These are phyloP conservation scores for Colletotrichum destructivum DNA, from an alignment of 2,329 filamentous ascomycete species.

Conservation along the genomic window DNA sequence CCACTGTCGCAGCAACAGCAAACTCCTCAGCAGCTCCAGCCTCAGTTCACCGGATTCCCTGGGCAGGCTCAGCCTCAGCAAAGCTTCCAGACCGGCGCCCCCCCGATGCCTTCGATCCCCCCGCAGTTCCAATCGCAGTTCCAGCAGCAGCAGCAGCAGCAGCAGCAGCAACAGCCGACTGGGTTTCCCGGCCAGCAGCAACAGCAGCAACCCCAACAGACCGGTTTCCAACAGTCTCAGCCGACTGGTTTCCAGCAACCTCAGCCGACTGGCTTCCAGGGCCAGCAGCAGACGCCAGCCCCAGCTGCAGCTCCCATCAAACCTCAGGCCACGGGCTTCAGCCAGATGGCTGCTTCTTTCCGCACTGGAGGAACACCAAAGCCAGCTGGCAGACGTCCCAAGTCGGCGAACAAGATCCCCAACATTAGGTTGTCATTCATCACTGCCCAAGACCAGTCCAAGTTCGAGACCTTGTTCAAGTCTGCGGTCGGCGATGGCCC, in stretches of 20 bases:
- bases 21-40: conserved; percentile 70
- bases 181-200: conserved; percentile 61
- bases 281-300: conserved; percentile 66
- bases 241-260: conserved; percentile 62
- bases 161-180: conserved; percentile 64
- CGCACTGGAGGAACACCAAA: conserved; percentile 65
- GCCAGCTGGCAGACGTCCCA: conserved; percentile 63
- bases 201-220: conserved; percentile 59
- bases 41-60: conserved; percentile 61
- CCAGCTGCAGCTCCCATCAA: conserved; percentile 71
- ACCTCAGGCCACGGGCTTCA: conserved; percentile 76
- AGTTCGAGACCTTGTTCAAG: conserved; percentile 98
- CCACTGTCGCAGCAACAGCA: conserved; percentile 68
- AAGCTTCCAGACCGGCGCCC: conserved; percentile 72
- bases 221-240: conserved; percentile 61
- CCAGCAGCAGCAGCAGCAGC: conserved; percentile 65
- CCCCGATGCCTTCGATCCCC: conserved; percentile 73
- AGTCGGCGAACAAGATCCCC: conserved; percentile 82
- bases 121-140: conserved; percentile 73
- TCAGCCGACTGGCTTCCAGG: conserved; percentile 61
- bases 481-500: conserved; percentile 89
- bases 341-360: conserved; percentile 77
- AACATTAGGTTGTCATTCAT: conserved; percentile 97
- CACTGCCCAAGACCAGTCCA: conserved; percentile 92
- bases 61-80: conserved; percentile 67